A percentile compares a stretch with the other conserved stretches of the same genome.
These are phyloP conservation scores for Globisporangium uncinulatum DNA, from an alignment of 352 stramenopile species.

Conservation along the genomic window DNA sequence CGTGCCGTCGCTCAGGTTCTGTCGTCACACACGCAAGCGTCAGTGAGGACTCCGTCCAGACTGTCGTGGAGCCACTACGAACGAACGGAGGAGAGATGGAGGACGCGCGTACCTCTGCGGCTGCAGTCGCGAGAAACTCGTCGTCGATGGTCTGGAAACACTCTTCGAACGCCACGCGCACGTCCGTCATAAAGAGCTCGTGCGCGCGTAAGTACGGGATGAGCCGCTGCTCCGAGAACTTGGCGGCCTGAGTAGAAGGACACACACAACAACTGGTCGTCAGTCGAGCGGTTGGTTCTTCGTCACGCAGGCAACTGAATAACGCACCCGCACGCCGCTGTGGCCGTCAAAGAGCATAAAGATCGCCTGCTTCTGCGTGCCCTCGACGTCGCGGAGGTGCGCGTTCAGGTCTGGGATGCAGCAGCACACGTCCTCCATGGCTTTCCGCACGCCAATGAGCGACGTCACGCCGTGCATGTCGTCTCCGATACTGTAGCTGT, in stretches of 20 bases:
- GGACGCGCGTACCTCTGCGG: constrained; percentile 34
- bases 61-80: no score
- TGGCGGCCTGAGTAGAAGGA: constrained; percentile 43
- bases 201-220: constrained; percentile 66
- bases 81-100: no score
- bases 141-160: constrained; percentile 71
- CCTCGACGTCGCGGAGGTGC: constrained; percentile 30
- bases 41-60: no score
- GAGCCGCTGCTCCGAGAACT: constrained; percentile 68
- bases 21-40: not conserved
- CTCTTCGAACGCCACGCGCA: constrained; percentile 59
- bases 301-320: no score
- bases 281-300: not conserved
- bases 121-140: constrained; percentile 67
- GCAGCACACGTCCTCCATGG: constrained; percentile 80
- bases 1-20: constrained; percentile 69
- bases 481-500: constrained; percentile 64
- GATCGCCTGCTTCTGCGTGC: constrained; percentile 50
- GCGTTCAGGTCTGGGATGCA: constrained; percentile 71
- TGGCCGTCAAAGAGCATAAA: constrained; percentile 86
- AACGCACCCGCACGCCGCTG: constrained; percentile 63
- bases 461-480: constrained; percentile 75
- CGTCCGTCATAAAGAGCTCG: constrained; percentile 55
- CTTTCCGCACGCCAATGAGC: constrained; percentile 66
- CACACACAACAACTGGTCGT: not conserved